phyloP scores from a whole-genome alignment of 2,329 filamentous ascomycete genomes.

The Cladosporium sp. region DNA sequence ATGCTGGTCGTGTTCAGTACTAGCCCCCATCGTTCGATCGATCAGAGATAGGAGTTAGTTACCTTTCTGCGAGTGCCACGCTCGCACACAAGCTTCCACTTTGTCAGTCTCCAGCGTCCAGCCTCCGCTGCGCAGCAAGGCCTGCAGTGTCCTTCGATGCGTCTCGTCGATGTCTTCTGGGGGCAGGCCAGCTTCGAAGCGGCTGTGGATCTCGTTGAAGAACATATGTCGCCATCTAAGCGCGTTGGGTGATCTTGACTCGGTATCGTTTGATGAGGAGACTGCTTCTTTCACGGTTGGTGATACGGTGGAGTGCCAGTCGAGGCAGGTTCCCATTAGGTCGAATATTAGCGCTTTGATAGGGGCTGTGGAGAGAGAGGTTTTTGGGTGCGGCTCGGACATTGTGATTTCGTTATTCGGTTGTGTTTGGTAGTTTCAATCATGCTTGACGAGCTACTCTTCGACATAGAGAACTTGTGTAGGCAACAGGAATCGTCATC shows the following conservation, averaged over 20 bases:
- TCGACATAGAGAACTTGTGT: neutral
- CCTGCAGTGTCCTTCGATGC: conserved; percentile 44
- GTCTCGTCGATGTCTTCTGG: conserved; percentile 56
- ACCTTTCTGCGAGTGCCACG: conserved; percentile 51
- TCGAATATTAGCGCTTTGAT: conserved; percentile 43
- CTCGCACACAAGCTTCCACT: conserved; percentile 15
- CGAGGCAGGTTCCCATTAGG: conserved; percentile 60
- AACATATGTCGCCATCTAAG: conserved; percentile 54
- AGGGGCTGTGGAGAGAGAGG: neutral
- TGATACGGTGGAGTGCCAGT: conserved; percentile 48
- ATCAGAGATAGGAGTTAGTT: neutral
- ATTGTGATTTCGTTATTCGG: neutral
- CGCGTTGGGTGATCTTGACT: conserved; percentile 30
- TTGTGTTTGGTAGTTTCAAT: neutral
- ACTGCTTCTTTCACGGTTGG: neutral
- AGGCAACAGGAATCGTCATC: neutral
- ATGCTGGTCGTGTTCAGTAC: conserved; percentile 36
- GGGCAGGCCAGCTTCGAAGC: conserved; percentile 37
- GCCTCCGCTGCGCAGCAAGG: conserved; percentile 30
- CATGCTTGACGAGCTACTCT: neutral
- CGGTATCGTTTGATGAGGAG: neutral
- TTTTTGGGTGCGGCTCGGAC: neutral
- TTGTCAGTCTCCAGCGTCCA: neutral
- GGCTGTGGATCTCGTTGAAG: conserved; percentile 48
- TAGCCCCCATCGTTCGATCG: neutral